Conservation (phyloP, 768 basidiomycete species). For the Hericium coralloides region DNA sequence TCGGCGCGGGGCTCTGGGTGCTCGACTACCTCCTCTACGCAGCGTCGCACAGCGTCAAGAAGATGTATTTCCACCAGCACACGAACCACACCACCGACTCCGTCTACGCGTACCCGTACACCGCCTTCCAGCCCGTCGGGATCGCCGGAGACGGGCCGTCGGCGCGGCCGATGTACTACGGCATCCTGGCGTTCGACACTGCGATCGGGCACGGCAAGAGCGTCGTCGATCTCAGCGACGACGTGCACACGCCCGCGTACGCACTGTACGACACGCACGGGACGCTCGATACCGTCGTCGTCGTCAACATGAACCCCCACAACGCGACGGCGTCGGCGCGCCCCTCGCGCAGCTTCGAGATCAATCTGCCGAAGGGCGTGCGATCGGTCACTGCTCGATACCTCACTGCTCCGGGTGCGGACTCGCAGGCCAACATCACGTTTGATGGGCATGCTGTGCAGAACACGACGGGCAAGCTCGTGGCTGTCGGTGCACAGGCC, state of each 20-base stretch:
- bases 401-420: background rate
- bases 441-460: background rate
- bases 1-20: background rate
- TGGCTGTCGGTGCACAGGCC: background rate
- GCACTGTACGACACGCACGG: background rate
- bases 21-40: background rate
- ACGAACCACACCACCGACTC: background rate
- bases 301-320: background rate
- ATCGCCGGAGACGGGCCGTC: background rate
- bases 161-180: background rate
- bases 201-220: background rate
- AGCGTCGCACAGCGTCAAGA: background rate
- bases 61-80: background rate
- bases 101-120: background rate
- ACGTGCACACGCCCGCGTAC: background rate
- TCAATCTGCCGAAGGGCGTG: background rate
- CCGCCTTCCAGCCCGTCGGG: background rate
- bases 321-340: background rate
- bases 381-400: background rate
- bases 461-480: background rate
- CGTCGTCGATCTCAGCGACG: background rate
- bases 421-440: background rate
- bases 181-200: background rate
- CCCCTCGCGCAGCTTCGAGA: background rate
- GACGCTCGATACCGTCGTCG: background rate